A percentile compares a stretch with the other conserved stretches of the same genome.
phyloP scores from a whole-genome alignment of 306 rosid species.

The Casuarina equisetifolia region DNA sequence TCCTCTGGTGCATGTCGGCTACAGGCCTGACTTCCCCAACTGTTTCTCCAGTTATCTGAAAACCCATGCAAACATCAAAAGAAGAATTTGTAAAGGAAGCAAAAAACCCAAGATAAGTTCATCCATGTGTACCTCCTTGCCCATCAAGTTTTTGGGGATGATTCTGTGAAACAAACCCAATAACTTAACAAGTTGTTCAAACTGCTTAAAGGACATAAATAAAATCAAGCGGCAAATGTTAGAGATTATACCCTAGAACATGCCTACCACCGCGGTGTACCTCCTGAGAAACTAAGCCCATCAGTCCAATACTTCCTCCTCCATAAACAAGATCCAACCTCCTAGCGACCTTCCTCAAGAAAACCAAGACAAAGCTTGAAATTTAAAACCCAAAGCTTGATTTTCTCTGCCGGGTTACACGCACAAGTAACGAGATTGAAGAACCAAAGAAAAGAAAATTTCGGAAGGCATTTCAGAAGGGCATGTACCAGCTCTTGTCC shows the following conservation, averaged over 20 bases:
- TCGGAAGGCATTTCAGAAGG: no score
- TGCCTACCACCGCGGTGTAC: slow-evolving; percentile 38
- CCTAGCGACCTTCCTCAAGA: slow-evolving; percentile 25
- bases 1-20: slow-evolving; percentile 39
- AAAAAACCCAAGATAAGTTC: not conserved
- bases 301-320: slow-evolving; percentile 37
- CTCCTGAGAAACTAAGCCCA: slow-evolving; percentile 36
- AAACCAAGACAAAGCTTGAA: not conserved
- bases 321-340: slow-evolving; percentile 37
- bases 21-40: slow-evolving; percentile 37
- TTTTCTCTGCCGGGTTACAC: not conserved
- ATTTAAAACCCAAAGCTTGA: not conserved
- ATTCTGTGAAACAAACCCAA: slow-evolving; percentile 21
- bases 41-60: slow-evolving; percentile 37
- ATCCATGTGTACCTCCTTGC: slow-evolving; percentile 25
- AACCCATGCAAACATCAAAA: not conserved
- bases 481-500: slow-evolving; percentile 28
- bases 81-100: not conserved
- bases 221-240: not conserved
- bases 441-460: no score
- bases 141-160: slow-evolving; percentile 32
- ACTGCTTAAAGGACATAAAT: not conserved
- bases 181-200: not conserved
- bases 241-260: slow-evolving; percentile 30
- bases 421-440: not conserved